Percentiles rank a stretch among this genome's conserved stretches.
Conservation (phyloP, 805 yeast genomes). For the Ogataea corticis region DNA sequence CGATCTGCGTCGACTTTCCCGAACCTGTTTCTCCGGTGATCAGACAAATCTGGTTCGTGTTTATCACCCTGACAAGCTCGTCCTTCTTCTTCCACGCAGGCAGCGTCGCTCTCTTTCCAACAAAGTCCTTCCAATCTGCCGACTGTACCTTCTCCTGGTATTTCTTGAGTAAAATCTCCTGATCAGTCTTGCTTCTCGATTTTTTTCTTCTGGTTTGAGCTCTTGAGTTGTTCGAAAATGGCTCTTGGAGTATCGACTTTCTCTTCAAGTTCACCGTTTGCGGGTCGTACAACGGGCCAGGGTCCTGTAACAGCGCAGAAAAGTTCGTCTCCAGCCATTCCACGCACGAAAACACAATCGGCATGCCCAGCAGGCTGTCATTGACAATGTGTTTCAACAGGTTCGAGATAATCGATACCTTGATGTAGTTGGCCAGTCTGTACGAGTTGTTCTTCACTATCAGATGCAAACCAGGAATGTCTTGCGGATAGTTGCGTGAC, state of each 20-base stretch:
- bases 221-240: conserved; percentile 1
- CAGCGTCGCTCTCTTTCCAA: conserved; percentile 50
- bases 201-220: conserved; percentile 9
- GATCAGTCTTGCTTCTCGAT: conserved; percentile 31
- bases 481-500: conserved; percentile 58
- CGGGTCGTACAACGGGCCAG: conserved; percentile 62
- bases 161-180: conserved; percentile 35
- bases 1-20: conserved; percentile 94
- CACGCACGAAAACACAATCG: conserved; percentile 63
- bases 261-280: conserved; percentile 4
- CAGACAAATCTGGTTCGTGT: conserved; percentile 62
- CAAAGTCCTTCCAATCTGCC: conserved; percentile 36
- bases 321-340: conserved; percentile 79
- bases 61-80: conserved; percentile 56
- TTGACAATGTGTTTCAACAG: conserved; percentile 45
- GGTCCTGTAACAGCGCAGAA: conserved; percentile 58
- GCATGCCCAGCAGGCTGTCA: conserved; percentile 60
- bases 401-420: conserved; percentile 52
- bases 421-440: conserved; percentile 70
- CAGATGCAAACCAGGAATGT: conserved; percentile 69
- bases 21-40: conserved; percentile 98
- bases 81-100: conserved; percentile 84
- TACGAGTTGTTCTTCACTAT: conserved; percentile 42
- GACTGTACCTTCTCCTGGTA: conserved; percentile 37
- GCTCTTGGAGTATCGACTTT: not conserved